Conservation (phyloP, 257 asterid genomes). For the Solanum ossicruentum region DNA sequence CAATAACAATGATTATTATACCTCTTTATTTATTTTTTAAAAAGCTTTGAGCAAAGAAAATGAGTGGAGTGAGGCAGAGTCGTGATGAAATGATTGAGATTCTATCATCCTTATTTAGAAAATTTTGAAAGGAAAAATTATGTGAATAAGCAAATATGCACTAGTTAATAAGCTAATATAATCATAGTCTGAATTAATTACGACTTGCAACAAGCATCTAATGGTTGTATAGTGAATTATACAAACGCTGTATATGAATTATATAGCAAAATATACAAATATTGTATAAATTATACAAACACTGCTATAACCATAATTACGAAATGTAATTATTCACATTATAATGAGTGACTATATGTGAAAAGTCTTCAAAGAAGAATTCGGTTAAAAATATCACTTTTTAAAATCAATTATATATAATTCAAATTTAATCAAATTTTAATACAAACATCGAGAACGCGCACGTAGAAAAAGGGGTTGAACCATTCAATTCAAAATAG, state of each 20-base stretch:
- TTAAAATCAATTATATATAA: accelerated
- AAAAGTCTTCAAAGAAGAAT: too few relatives aligned
- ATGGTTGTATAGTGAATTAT: too few relatives aligned
- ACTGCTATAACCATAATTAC: too few relatives aligned
- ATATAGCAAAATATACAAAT: too few relatives aligned
- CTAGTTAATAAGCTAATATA: too few relatives aligned
- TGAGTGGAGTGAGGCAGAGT: slow-evolving; percentile 7
- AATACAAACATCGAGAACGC: accelerated
- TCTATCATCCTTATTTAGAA: not conserved
- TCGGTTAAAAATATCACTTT: not conserved
- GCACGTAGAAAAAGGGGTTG: not conserved
- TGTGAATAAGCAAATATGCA: too few relatives aligned
- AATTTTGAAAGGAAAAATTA: not conserved
- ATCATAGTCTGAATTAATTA: too few relatives aligned
- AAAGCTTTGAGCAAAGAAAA: not conserved
- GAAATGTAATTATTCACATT: too few relatives aligned
- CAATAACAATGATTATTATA: slow-evolving; percentile 42
- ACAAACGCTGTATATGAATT: too few relatives aligned
- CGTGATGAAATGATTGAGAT: not conserved
- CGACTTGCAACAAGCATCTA: too few relatives aligned
- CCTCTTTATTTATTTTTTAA: not conserved
- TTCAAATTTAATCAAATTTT: not conserved
- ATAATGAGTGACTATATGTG: too few relatives aligned
- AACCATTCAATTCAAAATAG: slow-evolving; percentile 4
- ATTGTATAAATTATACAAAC: too few relatives aligned